Conservation (phyloP, 345 rosid species). For the Gossypium mustelinum region DNA sequence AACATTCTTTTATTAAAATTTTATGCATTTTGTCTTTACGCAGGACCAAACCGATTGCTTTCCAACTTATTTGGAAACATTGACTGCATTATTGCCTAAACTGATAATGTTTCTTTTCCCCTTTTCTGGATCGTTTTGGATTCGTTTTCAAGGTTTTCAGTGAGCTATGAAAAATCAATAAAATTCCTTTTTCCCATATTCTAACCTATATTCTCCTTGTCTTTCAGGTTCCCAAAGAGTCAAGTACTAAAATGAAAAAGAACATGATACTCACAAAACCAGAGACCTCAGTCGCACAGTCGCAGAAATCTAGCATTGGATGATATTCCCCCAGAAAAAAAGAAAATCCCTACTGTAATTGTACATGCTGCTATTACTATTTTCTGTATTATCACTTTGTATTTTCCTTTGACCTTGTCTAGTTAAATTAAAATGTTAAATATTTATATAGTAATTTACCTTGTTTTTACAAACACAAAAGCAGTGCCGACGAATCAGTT, state of each 20-base stretch:
- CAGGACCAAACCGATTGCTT: conserved; percentile 9
- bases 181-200: neutral
- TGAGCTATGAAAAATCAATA: neutral
- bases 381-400: neutral
- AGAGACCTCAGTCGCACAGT: conserved; percentile 4
- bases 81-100: conserved; percentile 7
- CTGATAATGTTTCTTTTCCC: conserved; percentile 3
- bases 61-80: conserved; percentile 22
- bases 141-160: neutral
- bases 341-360: neutral
- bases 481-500: no score
- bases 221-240: conserved; percentile 19
- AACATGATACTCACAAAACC: neutral
- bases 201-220: neutral
- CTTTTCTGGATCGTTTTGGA: neutral
- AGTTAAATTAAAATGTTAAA: neutral
- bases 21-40: neutral
- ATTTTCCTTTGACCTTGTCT: neutral
- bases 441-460: neutral
- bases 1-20: neutral
- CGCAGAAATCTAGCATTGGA: neutral
- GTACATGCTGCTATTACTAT: neutral
- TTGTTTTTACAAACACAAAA: neutral
- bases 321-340: neutral
- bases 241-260: neutral